phyloP scores from a whole-genome alignment of 805 yeast genomes.

The Sugiyamaella smithiae region DNA sequence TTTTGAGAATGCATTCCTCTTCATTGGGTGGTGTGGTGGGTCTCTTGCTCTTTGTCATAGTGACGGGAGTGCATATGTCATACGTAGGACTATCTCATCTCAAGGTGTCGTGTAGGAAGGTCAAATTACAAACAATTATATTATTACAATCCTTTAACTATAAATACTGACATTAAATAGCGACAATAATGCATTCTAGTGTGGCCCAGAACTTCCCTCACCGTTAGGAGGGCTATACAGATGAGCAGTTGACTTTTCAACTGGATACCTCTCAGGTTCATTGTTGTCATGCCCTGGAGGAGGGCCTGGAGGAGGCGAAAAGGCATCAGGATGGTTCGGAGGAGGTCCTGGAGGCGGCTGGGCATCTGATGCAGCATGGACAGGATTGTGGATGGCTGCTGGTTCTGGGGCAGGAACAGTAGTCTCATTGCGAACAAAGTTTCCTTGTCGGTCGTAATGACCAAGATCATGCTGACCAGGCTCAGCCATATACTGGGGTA shows the following conservation, averaged over 20 bases:
- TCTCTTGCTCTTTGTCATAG: no score
- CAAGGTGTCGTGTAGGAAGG: no score
- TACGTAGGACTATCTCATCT: no score
- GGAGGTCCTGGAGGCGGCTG: slow-evolving; percentile 10
- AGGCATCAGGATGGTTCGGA: slow-evolving; percentile 8
- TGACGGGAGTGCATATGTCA: no score
- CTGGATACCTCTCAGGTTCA: background rate
- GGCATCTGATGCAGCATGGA: background rate
- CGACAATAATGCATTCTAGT: background rate
- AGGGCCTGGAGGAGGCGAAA: slow-evolving; percentile 12
- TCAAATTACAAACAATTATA: no score
- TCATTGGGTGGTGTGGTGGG: no score
- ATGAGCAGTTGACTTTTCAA: background rate
- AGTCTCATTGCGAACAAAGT: slow-evolving; percentile 25
- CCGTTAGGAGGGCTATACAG: background rate
- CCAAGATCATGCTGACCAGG: slow-evolving; percentile 58
- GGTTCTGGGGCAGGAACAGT: background rate
- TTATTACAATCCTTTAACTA: no score
- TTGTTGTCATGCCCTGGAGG: slow-evolving; percentile 9
- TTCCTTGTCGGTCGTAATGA: slow-evolving; percentile 64
- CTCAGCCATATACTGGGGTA: slow-evolving; percentile 31
- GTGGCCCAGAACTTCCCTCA: slow-evolving; percentile 1
- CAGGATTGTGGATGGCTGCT: background rate
- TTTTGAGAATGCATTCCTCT: no score
- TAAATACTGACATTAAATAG: no score